A percentile compares a stretch with the other conserved stretches of the same genome.
These are phyloP conservation scores for Pythium scleroteichum DNA, from an alignment of 352 stramenopile species.

Conservation along the genomic window DNA sequence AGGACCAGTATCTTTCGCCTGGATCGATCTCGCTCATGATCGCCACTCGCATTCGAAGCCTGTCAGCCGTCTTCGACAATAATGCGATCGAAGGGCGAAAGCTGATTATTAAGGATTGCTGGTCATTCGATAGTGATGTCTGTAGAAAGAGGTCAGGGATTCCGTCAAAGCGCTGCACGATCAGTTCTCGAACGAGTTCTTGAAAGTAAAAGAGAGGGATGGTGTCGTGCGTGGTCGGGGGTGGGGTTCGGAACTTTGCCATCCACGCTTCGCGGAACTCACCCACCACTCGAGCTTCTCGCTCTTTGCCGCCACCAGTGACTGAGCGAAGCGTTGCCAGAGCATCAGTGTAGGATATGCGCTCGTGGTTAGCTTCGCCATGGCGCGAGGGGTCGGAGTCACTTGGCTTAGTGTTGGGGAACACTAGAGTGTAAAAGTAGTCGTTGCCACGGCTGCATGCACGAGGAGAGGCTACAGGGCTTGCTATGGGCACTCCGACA, in stretches of 20 bases:
- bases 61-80: conserved; percentile 49
- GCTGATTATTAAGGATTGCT: conserved; percentile 39
- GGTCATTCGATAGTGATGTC: conserved; percentile 31
- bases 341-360: conserved; percentile 53
- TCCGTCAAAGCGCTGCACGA: conserved; percentile 62
- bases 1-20: conserved; percentile 35
- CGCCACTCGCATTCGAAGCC: conserved; percentile 42
- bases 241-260: conserved; percentile 60
- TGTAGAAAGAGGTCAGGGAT: conserved; percentile 46
- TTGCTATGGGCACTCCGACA: conserved; percentile 42
- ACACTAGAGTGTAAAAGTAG: conserved; percentile 80
- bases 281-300: conserved; percentile 40
- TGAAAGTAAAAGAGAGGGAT: conserved; percentile 56
- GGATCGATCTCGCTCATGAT: conserved; percentile 55
- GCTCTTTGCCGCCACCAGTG: conserved; percentile 43
- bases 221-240: conserved; percentile 46
- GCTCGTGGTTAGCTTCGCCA: conserved; percentile 15
- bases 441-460: conserved; percentile 30
- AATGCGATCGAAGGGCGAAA: conserved; percentile 51
- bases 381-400: conserved; percentile 2
- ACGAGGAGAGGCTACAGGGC: conserved; percentile 48
- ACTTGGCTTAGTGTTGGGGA: conserved; percentile 41
- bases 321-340: conserved; percentile 50
- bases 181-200: conserved; percentile 67
- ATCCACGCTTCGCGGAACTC: conserved; percentile 64